Evolutionary conservation across 2,329 filamentous ascomycete genomes (phyloP), one percentile per base, ranked within the genome.

Genomic region (Botrytis sinoallii): DNA sequence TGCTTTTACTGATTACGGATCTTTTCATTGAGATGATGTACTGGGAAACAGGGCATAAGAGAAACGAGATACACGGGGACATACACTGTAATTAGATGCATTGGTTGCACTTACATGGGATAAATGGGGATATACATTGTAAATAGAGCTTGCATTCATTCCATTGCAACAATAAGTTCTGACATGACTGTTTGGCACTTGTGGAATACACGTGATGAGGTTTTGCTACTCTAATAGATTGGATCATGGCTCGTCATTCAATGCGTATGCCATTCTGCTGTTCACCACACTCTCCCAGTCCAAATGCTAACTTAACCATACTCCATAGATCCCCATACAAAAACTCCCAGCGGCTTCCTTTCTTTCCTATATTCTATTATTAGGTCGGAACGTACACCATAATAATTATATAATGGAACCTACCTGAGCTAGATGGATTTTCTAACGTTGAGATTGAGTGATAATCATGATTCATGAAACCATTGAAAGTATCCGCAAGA

Each of bases 401-500:
- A 52, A 52, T 52, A 2, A 14, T 14, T 1, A 52, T 52, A 22
- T 2, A 52, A 12, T 52, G 9, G 22, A 25, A 52, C 25, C 48
- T 14, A 25, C 25, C 4, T n/a, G 25, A 52, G 48, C 25, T 52
- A 25, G 25, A 52, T 6, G 14, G 22, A 52, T n/a, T 6, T 14
- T n/a, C 10, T n/a, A 14, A 52, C 4, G 4, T 3, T 52, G 48
- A 52, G 25, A 6, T 52, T 52, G 5, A 52, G 12, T 10, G 14
- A n/a, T 5, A n/a, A 14, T 4, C 5, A 14, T 2, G 48, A n/a
- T 14, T 14, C 2, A 25, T 52, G 4, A 1, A 52, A 25, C 2
- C 6, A 5, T 52, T 14, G 12, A 14, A 52, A 52, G 10, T n/a
- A 0, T n/a, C 12, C 48, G 4, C 4, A 1, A 14, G 4, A 1